Conservation (phyloP, 441 rosid species). For the Omphalea diandra region DNA sequence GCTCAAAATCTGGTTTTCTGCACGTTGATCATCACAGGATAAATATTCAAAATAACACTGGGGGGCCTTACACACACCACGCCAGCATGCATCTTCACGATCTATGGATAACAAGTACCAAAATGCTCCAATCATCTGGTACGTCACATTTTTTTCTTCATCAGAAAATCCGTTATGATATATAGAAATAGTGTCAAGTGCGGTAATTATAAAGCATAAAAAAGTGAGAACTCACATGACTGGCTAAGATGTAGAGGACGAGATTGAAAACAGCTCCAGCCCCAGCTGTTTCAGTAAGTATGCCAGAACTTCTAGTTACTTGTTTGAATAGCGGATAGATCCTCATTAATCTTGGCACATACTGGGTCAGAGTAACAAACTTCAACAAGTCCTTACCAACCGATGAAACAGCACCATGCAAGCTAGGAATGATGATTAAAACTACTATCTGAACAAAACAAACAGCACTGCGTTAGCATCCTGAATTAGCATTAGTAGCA, state of each 20-base stretch:
- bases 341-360: constrained; percentile 61
- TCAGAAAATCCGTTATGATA: no score
- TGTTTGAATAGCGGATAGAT: constrained; percentile 52
- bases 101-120: constrained; percentile 90
- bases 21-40: constrained; percentile 31
- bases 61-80: neutral
- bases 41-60: fast-evolving
- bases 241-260: constrained; percentile 73
- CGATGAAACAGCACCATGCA: constrained; percentile 33
- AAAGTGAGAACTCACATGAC: constrained; percentile 71
- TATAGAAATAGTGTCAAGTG: constrained; percentile 9
- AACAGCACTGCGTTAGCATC: no score
- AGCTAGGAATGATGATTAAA: constrained; percentile 40
- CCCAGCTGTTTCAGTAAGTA: constrained; percentile 77
- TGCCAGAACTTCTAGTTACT: constrained; percentile 67
- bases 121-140: constrained; percentile 58
- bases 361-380: constrained; percentile 52
- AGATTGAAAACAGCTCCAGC: constrained; percentile 84
- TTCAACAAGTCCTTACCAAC: constrained; percentile 53
- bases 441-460: constrained; percentile 42
- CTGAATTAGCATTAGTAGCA: no score
- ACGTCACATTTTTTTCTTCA: neutral
- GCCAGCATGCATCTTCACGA: constrained; percentile 65
- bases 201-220: neutral
- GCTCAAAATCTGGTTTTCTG: neutral